Base-by-base conservation (phyloP, 345 rosid species). In the Populus euphratica region DNA sequence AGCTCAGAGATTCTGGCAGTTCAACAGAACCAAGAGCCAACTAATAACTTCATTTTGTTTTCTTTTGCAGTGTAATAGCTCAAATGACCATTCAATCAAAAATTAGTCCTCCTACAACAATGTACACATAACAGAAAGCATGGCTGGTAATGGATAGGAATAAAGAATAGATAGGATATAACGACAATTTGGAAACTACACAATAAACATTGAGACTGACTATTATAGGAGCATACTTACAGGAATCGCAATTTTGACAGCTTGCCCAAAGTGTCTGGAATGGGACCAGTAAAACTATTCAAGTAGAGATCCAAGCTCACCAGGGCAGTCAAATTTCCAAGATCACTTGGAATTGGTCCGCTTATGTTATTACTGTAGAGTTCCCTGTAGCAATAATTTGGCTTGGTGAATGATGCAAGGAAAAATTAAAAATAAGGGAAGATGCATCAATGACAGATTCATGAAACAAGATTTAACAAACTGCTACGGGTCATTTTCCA, bases 281-380 rank as follows among this genome's bases (percentile, higher is more conserved):
- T 93, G 70, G 93, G 96, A 82, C 99, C 99, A 29, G 85, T 82
- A 83, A 96, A 96, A 82, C 89, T 83, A 84, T 96, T 96, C 86
- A 96, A 80, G 90, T 96, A 96, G 76, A 96, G 98, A 91, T 96
- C 99, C 95, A 96, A 88, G 86, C 99, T 96, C 81, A 96, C 98
- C 86, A 96, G 85, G 89, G 80, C 93, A 73, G 98, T 96, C 83
- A 96, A 83, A 80, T 93, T 96, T 72, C 99, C 99, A 76, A 93
- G 94, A 82, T 96, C 97, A 81, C 89, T 89, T 70, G 99, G 99
- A 80, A 96, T 87, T 1, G 90, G 89, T 77, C 99, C 99, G 63
- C 88, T 91, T 77, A 93, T 87, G 82, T 92, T 96, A 80, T 96
- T 96, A 84, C 98, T 91, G 83, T 96, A 96, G 72, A 96, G 95